A percentile compares a stretch with the other conserved stretches of the same genome.
phyloP scores from a whole-genome alignment of 2,329 filamentous ascomycete genomes.

The Grosmannia serpens region DNA sequence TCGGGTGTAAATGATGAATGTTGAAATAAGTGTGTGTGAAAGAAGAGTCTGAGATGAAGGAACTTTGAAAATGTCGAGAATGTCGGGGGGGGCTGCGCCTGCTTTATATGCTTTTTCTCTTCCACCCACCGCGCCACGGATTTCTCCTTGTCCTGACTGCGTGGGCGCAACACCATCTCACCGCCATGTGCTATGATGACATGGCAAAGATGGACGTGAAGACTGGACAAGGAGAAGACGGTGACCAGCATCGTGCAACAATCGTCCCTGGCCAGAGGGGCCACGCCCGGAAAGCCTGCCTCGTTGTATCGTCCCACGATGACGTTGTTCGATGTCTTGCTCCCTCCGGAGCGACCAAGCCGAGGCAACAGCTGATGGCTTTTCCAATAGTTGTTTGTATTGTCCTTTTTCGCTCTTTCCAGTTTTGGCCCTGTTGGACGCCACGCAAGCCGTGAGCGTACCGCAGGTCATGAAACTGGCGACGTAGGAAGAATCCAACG shows the following conservation, averaged over 20 bases:
- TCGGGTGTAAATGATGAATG: neutral
- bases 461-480: neutral
- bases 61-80: neutral
- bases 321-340: neutral
- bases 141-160: too few species aligned
- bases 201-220: neutral
- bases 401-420: neutral
- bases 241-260: neutral
- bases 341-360: neutral
- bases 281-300: neutral
- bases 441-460: slow-evolving; percentile 4
- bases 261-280: neutral
- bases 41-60: neutral
- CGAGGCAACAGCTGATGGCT: neutral
- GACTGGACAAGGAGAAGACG: neutral
- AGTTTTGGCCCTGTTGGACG: slow-evolving; percentile 1
- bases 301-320: neutral
- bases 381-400: too few species aligned
- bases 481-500: neutral
- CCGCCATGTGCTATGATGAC: neutral
- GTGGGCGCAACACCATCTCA: neutral
- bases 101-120: neutral
- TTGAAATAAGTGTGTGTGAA: neutral
- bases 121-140: neutral
- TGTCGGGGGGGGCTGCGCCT: neutral